Conservation (phyloP, 495 filamentous ascomycete species). For the Xylaria flabelliformis region DNA sequence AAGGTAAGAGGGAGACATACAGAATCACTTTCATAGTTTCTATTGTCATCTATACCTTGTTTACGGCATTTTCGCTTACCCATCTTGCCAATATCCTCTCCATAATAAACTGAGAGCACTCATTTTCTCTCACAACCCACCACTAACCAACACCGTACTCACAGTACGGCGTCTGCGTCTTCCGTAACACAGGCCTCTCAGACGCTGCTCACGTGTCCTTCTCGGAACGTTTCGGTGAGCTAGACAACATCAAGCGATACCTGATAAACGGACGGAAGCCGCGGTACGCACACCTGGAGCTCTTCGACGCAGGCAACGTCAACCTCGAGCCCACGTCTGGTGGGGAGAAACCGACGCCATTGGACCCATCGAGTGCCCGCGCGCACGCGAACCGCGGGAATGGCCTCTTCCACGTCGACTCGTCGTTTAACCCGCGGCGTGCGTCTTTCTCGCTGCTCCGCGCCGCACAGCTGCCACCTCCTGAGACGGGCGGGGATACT, state of each 20-base stretch:
- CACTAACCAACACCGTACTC: background rate
- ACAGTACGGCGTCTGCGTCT: constrained; percentile 64
- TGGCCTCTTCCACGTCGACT: constrained; percentile 65
- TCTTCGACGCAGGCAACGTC: constrained; percentile 67
- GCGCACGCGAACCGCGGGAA: constrained; percentile 59
- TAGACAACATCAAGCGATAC: constrained; percentile 65
- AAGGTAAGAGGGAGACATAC: constrained; percentile 43
- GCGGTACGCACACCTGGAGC: constrained; percentile 55
- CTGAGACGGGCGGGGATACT: constrained; percentile 59
- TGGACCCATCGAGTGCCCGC: constrained; percentile 49
- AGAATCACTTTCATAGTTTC: background rate
- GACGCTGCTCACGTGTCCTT: constrained; percentile 62
- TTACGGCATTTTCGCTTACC: no score
- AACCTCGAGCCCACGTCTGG: constrained; percentile 30
- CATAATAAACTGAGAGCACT: no score
- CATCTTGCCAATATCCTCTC: no score
- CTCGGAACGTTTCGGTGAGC: constrained; percentile 60
- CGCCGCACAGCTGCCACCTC: constrained; percentile 58
- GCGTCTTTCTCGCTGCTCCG: constrained; percentile 61
- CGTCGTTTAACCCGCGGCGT: constrained; percentile 65
- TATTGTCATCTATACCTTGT: no score
- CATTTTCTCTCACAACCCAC: background rate
- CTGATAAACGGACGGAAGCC: constrained; percentile 52
- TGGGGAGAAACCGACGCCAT: constrained; percentile 38
- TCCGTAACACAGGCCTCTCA: constrained; percentile 59